Evolutionary conservation across 2,329 filamentous ascomycete genomes (phyloP).

Genomic region (Arthrocladium fulminans): DNA sequence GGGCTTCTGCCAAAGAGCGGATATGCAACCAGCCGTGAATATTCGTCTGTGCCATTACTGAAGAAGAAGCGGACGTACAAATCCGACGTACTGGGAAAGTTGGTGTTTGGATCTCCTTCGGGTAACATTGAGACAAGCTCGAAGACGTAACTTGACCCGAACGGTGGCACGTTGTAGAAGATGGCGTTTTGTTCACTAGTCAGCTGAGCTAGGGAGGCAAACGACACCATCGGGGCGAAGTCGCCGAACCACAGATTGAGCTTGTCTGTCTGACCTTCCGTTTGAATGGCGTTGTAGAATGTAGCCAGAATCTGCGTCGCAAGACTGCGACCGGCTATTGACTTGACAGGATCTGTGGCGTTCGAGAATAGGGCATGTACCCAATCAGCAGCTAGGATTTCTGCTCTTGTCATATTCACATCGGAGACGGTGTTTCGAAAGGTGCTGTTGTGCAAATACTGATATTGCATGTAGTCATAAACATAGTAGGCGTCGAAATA

Average conservation of each 20-base stretch:
- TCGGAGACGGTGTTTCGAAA: constrained; percentile 19
- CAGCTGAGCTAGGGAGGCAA: constrained; percentile 40
- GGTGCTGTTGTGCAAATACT: constrained; percentile 41
- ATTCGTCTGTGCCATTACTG: constrained; percentile 45
- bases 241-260: constrained; percentile 44
- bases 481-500: constrained; percentile 47
- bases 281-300: constrained; percentile 32
- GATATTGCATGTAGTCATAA: constrained; percentile 49
- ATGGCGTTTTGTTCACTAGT: constrained; percentile 30
- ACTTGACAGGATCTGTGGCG: constrained; percentile 24
- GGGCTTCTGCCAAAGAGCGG: constrained; percentile 44
- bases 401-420: constrained; percentile 13
- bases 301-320: constrained; percentile 31
- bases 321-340: constrained; percentile 37
- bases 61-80: constrained; percentile 49
- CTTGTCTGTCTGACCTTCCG: constrained; percentile 32
- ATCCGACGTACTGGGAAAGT: constrained; percentile 35
- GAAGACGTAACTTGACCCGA: constrained; percentile 42
- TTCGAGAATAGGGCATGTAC: constrained; percentile 19
- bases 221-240: constrained; percentile 42
- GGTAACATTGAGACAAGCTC: constrained; percentile 42
- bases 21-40: constrained; percentile 33
- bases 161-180: constrained; percentile 43
- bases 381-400: constrained; percentile 41
- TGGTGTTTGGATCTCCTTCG: constrained; percentile 22